These are phyloP conservation scores for Nannochloris sp. DNA, from an alignment of 139 green algal genomes.

Conservation along the genomic window DNA sequence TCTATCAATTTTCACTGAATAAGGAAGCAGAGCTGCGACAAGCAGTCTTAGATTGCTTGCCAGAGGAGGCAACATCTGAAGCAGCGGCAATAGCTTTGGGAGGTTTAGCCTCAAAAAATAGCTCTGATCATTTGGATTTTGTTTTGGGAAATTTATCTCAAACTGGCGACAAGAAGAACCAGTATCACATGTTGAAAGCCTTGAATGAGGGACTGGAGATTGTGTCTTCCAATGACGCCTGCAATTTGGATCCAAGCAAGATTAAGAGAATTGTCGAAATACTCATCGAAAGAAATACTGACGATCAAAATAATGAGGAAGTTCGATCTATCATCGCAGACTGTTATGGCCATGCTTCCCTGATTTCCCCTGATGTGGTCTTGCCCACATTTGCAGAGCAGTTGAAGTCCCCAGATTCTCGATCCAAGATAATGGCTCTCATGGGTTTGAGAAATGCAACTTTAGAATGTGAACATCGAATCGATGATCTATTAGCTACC, in stretches of 20 bases:
- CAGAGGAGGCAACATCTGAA: constrained; percentile 63
- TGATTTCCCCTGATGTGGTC: constrained; percentile 47
- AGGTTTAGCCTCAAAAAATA: constrained; percentile 66
- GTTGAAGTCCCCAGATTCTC: constrained; percentile 9
- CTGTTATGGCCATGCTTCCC: constrained; percentile 77
- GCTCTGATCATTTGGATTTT: constrained; percentile 64
- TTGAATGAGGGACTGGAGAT: constrained; percentile 38
- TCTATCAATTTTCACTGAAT: too few relatives aligned
- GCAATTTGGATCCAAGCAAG: not conserved
- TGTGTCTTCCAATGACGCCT: not conserved
- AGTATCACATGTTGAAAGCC: constrained; percentile 64
- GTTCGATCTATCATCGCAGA: constrained; percentile 82
- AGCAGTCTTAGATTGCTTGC: too few relatives aligned
- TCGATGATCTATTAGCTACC: constrained; percentile 52
- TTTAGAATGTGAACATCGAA: constrained; percentile 49
- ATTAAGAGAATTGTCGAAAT: not conserved
- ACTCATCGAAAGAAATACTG: not conserved
- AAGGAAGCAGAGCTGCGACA: too few relatives aligned
- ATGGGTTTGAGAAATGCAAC: constrained; percentile 58
- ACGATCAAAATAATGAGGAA: constrained; percentile 64
- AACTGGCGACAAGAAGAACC: constrained; percentile 22
- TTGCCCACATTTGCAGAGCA: constrained; percentile 36
- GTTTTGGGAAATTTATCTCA: constrained; percentile 52
- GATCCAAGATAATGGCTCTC: constrained; percentile 39
- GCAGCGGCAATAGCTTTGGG: constrained; percentile 75